Conservation (phyloP, 2,329 filamentous ascomycete genomes). For the Sphaceloma murrayae region DNA sequence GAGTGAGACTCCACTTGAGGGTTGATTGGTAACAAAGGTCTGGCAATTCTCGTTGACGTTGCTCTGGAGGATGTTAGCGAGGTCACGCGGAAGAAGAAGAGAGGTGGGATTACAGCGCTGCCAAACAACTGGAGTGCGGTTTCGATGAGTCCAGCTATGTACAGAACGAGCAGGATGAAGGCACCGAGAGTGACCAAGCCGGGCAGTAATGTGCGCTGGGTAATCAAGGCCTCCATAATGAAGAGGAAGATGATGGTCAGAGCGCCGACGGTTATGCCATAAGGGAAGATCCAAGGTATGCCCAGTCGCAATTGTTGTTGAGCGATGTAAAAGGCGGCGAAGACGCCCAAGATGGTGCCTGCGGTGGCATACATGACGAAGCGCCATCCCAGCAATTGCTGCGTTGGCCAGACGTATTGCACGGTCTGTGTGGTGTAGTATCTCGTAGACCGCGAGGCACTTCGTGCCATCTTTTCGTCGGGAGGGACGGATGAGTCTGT, state of each 20-base stretch:
- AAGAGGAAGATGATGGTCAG: conserved; percentile 51
- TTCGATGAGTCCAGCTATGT: conserved; percentile 53
- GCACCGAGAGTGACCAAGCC: conserved; percentile 50
- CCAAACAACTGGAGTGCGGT: conserved; percentile 54
- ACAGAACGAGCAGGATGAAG: conserved; percentile 54
- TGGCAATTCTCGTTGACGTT: conserved; percentile 52
- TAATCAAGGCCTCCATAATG: conserved; percentile 48
- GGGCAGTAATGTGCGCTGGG: conserved; percentile 48
- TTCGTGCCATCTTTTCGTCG: conserved; percentile 16
- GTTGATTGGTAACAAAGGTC: conserved; percentile 45
- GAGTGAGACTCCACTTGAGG: conserved; percentile 40
- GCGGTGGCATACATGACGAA: conserved; percentile 52
- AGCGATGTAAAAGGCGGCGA: conserved; percentile 50
- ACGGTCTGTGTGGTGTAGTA: conserved; percentile 16
- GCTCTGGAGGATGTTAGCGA: conserved; percentile 25
- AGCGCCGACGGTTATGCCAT: conserved; percentile 49
- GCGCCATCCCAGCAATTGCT: conserved; percentile 56
- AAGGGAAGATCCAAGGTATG: conserved; percentile 58
- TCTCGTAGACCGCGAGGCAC: conserved; percentile 11
- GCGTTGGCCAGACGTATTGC: conserved; percentile 53
- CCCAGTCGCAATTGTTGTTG: conserved; percentile 47
- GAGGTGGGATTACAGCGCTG: conserved; percentile 13
- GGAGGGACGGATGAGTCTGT: conserved; percentile 9
- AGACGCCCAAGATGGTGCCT: conserved; percentile 50
- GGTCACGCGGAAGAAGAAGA: not conserved